Evolutionary conservation across 140 eudicot genomes (phyloP).

Genomic region (Erigeron philadelphicus): DNA sequence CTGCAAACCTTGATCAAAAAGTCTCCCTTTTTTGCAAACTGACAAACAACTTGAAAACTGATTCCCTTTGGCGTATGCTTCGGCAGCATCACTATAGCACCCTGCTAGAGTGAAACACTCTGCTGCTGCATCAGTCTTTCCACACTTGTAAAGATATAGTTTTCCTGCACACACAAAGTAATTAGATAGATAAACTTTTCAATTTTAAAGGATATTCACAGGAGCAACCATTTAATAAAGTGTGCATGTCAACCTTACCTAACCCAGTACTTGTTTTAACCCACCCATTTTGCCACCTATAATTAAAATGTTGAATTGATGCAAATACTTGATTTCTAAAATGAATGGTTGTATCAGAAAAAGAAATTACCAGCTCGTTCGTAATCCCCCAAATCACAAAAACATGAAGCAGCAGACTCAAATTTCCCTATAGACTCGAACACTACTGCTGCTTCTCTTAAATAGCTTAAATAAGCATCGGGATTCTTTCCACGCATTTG

Average conservation of each 20-base stretch:
- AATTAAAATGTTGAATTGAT: too few species aligned
- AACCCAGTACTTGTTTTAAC: too few species aligned
- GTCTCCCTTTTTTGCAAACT: conserved; percentile 44
- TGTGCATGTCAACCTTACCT: too few species aligned
- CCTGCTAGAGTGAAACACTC: conserved; percentile 54
- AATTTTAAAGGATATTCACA: too few species aligned
- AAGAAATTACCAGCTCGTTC: conserved; percentile 58
- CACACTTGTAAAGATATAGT: conserved; percentile 40
- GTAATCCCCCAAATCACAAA: conserved; percentile 57
- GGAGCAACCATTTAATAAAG: too few species aligned
- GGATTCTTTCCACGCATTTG: conserved; percentile 42
- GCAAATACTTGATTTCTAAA: too few species aligned
- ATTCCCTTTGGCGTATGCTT: conserved; percentile 44
- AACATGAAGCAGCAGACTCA: conserved; percentile 67
- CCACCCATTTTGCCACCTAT: too few species aligned
- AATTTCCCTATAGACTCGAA: conserved; percentile 53
- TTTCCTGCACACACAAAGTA: conserved; percentile 35
- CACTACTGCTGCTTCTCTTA: conserved; percentile 66
- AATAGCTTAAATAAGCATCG: conserved; percentile 33
- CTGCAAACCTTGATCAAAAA: conserved; percentile 48
- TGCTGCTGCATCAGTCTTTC: conserved; percentile 44
- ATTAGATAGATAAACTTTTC: too few species aligned
- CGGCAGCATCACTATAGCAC: conserved; percentile 45
- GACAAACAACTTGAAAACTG: conserved; percentile 41
- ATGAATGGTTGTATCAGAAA: background rate